Base-by-base conservation (phyloP, 2,329 filamentous ascomycete genomes). In the Colletotrichum viniferum region DNA sequence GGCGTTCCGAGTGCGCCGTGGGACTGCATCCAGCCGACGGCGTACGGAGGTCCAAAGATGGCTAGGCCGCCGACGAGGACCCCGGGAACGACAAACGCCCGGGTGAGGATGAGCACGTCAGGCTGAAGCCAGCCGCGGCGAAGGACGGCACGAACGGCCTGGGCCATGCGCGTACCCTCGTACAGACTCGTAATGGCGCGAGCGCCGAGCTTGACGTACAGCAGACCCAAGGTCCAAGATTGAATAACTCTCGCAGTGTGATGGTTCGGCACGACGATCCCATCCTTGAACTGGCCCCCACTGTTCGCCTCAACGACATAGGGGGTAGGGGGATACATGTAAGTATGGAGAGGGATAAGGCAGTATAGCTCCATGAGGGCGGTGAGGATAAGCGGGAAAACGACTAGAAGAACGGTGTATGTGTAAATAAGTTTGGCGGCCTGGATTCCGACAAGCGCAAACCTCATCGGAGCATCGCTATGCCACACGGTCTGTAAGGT, bases 221-320 rank as follows among this genome's bases (percentile, higher is more conserved):
- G 89, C 26, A 99, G 90, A 6, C 97, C 97, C 2, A 99, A 88
- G 0, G 96, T 98, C 96, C 96, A 99, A 73, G 96, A 93, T 82
- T 98, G 96, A 56, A 98, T 93, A 76, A 98, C 89, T 77, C 97
- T 94, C 56, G 98, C 91, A 9, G 93, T 94, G 81, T 97, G 95
- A 18, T 76, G 73, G 30, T 69, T 76, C 6, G 72, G 58, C 84
- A 77, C 75, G 12, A 69, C 62, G 21, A 71, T 52, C 9, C 72
- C 77, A 28, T 69, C 63, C 32, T 69, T 69, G 24, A 77, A 60
- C 5, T 83, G 82, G 16, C 82, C 82, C 8, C 78, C 79, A 18
- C 63, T 60, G 38, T 63, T 71, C 28, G 80, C 81, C 8, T 43
- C 67, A 8, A 75, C 18, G 32, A 66, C 24, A 43, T 73, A 70